Evolutionary conservation across 805 yeast species (phyloP).

Genomic region (Nakazawaea holstii): DNA sequence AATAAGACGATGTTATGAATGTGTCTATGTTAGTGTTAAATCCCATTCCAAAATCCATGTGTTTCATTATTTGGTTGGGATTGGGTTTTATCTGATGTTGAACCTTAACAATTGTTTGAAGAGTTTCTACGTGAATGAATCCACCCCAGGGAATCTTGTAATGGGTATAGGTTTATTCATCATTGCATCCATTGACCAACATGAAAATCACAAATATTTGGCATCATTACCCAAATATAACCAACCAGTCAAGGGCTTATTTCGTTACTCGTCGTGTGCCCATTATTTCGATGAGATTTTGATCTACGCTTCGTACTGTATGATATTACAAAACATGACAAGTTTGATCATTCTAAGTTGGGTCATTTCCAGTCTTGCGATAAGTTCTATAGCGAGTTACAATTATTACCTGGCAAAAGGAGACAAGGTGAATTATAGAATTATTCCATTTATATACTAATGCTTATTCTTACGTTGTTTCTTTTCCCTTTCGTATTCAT

Average conservation of each 20-base stretch:
- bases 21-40: constrained; percentile 37
- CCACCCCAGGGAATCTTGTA: neutral
- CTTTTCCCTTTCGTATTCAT: constrained; percentile 85
- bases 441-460: constrained; percentile 26
- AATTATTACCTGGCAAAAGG: constrained; percentile 34
- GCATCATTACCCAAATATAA: constrained; percentile 49
- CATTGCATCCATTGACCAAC: constrained; percentile 40
- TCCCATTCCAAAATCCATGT: constrained; percentile 56
- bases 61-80: constrained; percentile 62
- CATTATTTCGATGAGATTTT: constrained; percentile 66
- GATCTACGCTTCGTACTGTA: constrained; percentile 37
- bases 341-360: constrained; percentile 24
- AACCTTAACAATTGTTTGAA: constrained; percentile 26
- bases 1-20: constrained; percentile 49
- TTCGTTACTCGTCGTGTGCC: constrained; percentile 50
- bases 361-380: constrained; percentile 44
- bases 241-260: constrained; percentile 46
- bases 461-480: constrained; percentile 48
- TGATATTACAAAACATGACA: constrained; percentile 15
- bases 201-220: constrained; percentile 42
- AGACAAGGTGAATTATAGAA: constrained; percentile 13
- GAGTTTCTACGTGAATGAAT: constrained; percentile 19
- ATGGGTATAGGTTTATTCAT: constrained; percentile 20
- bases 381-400: constrained; percentile 50
- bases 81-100: constrained; percentile 49